phyloP scores from a whole-genome alignment of 2,329 filamentous ascomycete species.

The Aspergillus viridinutans region DNA sequence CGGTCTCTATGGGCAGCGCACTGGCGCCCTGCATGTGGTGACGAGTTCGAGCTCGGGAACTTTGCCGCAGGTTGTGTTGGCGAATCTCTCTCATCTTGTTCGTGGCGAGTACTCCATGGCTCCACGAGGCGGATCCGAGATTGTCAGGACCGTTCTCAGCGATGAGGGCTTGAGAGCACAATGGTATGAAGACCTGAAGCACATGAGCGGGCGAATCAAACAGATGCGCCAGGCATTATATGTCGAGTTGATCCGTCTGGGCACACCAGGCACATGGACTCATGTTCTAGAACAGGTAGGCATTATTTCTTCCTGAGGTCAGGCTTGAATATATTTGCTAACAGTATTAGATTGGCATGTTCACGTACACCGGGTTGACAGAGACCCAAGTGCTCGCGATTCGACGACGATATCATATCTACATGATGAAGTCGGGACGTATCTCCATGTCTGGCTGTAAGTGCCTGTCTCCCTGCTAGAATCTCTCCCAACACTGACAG shows the following conservation, averaged over 20 bases:
- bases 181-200: slow-evolving; percentile 83
- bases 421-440: slow-evolving; percentile 17
- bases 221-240: slow-evolving; percentile 77
- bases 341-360: slow-evolving; percentile 17
- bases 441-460: slow-evolving; percentile 19
- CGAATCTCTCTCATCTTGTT: slow-evolving; percentile 14
- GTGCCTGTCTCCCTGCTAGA: neutral
- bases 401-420: slow-evolving; percentile 15
- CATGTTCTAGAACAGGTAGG: slow-evolving; percentile 15
- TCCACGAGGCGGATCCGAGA: slow-evolving; percentile 83
- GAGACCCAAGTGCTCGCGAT: slow-evolving; percentile 11
- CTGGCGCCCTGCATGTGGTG: neutral
- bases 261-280: slow-evolving; percentile 14
- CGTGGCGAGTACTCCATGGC: slow-evolving; percentile 80
- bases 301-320: neutral
- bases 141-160: slow-evolving; percentile 76
- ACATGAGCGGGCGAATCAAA: slow-evolving; percentile 90
- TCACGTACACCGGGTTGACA: slow-evolving; percentile 15
- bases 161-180: slow-evolving; percentile 70
- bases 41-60: slow-evolving; percentile 54
- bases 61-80: slow-evolving; percentile 73
- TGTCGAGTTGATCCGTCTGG: slow-evolving; percentile 44
- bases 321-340: neutral
- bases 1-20: slow-evolving; percentile 25
- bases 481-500: neutral